Base-by-base conservation (phyloP, 306 rosid species). In the Glycine soja region DNA sequence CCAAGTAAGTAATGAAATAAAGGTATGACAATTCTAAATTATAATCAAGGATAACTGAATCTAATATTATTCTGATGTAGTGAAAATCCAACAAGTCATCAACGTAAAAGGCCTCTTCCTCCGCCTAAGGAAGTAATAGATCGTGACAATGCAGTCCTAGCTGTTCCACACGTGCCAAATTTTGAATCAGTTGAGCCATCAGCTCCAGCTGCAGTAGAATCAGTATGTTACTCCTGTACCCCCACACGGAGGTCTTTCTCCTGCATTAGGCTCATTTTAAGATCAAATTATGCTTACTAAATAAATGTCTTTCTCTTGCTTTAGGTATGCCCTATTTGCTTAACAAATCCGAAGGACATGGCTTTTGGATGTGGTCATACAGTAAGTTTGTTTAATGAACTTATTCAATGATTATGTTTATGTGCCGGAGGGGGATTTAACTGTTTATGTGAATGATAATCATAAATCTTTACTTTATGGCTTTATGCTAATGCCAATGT, bases 281-380 rank as follows among this genome's bases (percentile, higher is more conserved):
- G 43, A 75, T 71, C 72, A 66, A 13, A 52, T 63, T 69, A 66
- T 71, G 75, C 59, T 83, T 80, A 46, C 10, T 36, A 74, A 54
- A 80, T 34, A 14, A 65, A 45, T 64, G 51, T 57, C 47, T 77
- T 48, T 71, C 15, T 65, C 42, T 78, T 88, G 69, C 83, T 82
- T 34, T 70, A 93, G 98, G 90, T 68, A 81, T 94, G 98, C 83
- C 97, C 95, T 40, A 71, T 94, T 79, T 94, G 98, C 84, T 88
- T 92, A 67, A 88, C 91, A 46, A 90, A 94, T 80, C 98, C 92
- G 2, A 94, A 88, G 90, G 90, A 94, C 83, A 88, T 94, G 98
- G 98, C 98, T 77, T 94, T 94, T 81, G 95, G 93, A 85, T 94
- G 98, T 34, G 98, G 98, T 70, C 98, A 94, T 83, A 86, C 90